Percentiles rank a stretch among this genome's conserved stretches.
Conservation (phyloP, 345 rosid species). For the Aquilaria sinensis region DNA sequence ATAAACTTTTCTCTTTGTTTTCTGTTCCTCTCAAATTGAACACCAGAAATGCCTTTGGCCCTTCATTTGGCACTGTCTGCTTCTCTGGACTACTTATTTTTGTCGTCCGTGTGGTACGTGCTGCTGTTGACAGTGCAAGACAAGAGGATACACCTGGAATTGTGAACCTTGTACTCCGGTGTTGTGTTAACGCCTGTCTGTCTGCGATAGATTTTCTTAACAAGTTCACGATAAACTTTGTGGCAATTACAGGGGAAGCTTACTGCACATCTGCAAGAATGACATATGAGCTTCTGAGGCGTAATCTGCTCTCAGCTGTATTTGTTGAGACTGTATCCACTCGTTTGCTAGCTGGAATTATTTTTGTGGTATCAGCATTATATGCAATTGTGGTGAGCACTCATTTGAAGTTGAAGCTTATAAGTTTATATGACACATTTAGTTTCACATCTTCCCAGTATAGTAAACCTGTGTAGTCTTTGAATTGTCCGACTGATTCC, state of each 20-base stretch:
- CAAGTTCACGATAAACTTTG: slow-evolving; percentile 91
- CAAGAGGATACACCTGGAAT: slow-evolving; percentile 67
- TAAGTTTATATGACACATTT: too few relatives aligned
- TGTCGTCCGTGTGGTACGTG: slow-evolving; percentile 70
- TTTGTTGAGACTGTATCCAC: slow-evolving; percentile 85
- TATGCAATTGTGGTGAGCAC: slow-evolving; percentile 68
- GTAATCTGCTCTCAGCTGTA: slow-evolving; percentile 87
- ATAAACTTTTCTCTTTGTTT: too few relatives aligned
- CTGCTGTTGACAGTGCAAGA: slow-evolving; percentile 72
- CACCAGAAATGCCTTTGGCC: slow-evolving; percentile 76
- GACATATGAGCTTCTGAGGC: slow-evolving; percentile 84
- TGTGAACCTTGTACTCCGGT: slow-evolving; percentile 47
- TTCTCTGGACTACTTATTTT: slow-evolving; percentile 78
- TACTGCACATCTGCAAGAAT: slow-evolving; percentile 85
- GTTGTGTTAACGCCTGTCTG: slow-evolving; percentile 58
- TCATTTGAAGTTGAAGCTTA: neutral
- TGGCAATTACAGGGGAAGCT: slow-evolving; percentile 86
- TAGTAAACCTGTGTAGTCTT: neutral
- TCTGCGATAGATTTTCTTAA: slow-evolving; percentile 70
- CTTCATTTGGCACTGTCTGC: slow-evolving; percentile 82
- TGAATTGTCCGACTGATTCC: neutral
- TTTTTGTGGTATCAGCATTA: slow-evolving; percentile 67
- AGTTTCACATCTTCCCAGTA: too few relatives aligned
- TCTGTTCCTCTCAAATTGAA: neutral
- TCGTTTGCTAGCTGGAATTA: slow-evolving; percentile 62